Evolutionary conservation across 441 rosid species (phyloP), one percentile per base, ranked within the genome.

Genomic region (Kokia cookei): DNA sequence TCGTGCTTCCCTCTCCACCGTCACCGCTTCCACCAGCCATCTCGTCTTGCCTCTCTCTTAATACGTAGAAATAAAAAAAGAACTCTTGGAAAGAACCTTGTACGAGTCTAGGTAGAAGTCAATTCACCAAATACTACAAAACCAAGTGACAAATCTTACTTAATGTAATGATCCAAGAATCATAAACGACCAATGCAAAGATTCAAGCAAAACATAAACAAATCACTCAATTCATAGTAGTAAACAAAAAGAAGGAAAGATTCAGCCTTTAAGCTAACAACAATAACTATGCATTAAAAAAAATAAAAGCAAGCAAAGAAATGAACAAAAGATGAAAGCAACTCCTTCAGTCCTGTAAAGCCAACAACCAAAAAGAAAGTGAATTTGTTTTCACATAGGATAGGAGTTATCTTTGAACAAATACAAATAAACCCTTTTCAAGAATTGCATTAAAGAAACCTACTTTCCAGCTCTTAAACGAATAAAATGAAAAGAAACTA

Each of bases 331-430:
- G 9, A 37, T 7, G 42, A 37, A 37, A 13, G n/a, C 42, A 37
- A 13, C 64, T 58, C 35, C 64, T 60, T 60, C 65, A 29, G 14
- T 42, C 43, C 97, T 61, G 22, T 15, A 32, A 61, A 59, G 19
- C 43, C 65, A 26, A 42, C 13, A 57, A 37, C 42, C 42, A 37
- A 24, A 22, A 3, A 59, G 29, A 59, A 59, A 26, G 42, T 60
- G 42, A 60, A 27, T 60, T 27, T 19, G 0, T 60, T 29, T 60
- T 60, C 3, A 13, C 40, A 60, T 4, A 29, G 17, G 42, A 60
- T 4, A 48, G 19, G 19, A n/a, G 17, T 60, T 5, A 60, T 60
- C 19, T 27, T 27, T 27, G 40, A 60, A 60, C 40, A 60, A 60
- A 60, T 29, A 27, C 2, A 60, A 60, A 60, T 29, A 60, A 60